Conservation (phyloP, 2,329 filamentous ascomycete genomes). For the Diaporthe citri region DNA sequence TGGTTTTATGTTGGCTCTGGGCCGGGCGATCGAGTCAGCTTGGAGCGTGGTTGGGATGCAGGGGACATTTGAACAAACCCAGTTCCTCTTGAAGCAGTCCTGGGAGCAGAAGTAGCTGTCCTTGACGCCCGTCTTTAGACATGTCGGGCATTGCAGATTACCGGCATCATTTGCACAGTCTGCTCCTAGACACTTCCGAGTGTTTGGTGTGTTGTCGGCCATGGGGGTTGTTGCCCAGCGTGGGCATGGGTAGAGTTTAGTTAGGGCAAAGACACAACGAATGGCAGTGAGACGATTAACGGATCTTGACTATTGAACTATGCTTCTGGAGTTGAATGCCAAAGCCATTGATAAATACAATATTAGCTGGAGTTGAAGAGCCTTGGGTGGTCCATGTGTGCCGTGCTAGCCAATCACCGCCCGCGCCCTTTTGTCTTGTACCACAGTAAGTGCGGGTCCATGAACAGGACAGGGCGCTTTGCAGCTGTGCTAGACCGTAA, state of each 20-base stretch:
- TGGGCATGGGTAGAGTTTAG: neutral
- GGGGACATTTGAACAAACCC: conserved; percentile 71
- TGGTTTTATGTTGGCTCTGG: conserved; percentile 64
- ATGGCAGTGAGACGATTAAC: too few species aligned
- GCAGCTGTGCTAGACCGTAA: conserved; percentile 3
- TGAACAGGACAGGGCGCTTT: neutral
- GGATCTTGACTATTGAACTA: too few species aligned
- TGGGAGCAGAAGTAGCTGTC: conserved; percentile 98
- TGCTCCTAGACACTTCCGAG: conserved; percentile 79
- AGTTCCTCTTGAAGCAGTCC: conserved; percentile 98
- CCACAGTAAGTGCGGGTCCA: neutral
- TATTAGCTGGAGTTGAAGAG: neutral
- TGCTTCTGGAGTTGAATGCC: too few species aligned
- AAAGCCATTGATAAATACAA: neutral
- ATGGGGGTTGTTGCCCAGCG: neutral
- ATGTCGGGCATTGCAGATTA: conserved; percentile 92
- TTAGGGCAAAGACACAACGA: neutral
- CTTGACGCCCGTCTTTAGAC: conserved; percentile 86
- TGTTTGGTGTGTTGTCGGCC: neutral
- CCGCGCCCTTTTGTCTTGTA: conserved; percentile 9
- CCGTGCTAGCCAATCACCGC: neutral
- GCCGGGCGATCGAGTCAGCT: conserved; percentile 39
- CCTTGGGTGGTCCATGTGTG: neutral
- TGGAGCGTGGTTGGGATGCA: neutral
- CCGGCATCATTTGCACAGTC: conserved; percentile 91